Percentiles rank a stretch among this genome's conserved stretches.
Evolutionary conservation across 164 flowering plant genomes (phyloP).

Genomic region (Vitis rupestris): DNA sequence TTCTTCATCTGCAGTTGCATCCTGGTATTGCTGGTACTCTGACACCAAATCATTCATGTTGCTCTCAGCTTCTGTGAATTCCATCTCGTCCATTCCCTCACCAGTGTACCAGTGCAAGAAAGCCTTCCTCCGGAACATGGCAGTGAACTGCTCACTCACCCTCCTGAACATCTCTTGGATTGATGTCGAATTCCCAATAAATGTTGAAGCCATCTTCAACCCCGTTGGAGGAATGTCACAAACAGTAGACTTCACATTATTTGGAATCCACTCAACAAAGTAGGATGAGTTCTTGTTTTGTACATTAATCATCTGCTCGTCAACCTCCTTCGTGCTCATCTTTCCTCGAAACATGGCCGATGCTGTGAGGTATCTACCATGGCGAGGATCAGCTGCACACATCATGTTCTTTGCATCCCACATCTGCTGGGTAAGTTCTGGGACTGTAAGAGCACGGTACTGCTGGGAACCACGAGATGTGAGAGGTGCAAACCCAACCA

Average conservation of each 20-base stretch:
- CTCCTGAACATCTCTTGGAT: slow-evolving; percentile 38
- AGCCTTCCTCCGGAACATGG: slow-evolving; percentile 53
- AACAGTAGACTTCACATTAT: slow-evolving; percentile 52
- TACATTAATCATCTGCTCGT: too few relatives aligned
- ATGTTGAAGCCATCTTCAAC: slow-evolving; percentile 48
- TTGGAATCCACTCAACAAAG: slow-evolving; percentile 48
- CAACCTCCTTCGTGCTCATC: slow-evolving; percentile 27
- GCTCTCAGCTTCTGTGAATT: slow-evolving; percentile 2
- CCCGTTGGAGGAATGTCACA: slow-evolving; percentile 53
- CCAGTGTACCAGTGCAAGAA: slow-evolving; percentile 33
- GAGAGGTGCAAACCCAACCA: too few relatives aligned
- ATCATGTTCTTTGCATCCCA: slow-evolving; percentile 37
- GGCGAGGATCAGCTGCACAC: slow-evolving; percentile 41
- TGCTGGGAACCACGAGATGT: slow-evolving; percentile 44
- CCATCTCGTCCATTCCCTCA: too few relatives aligned
- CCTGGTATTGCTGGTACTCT: slow-evolving; percentile 45
- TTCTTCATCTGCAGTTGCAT: slow-evolving; percentile 40
- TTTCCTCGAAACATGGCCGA: slow-evolving; percentile 56
- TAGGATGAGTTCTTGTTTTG: slow-evolving; percentile 47
- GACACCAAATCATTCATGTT: slow-evolving; percentile 42
- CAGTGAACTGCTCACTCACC: slow-evolving; percentile 54
- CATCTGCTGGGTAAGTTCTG: slow-evolving; percentile 50
- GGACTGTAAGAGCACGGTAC: slow-evolving; percentile 43
- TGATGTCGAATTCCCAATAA: slow-evolving; percentile 31
- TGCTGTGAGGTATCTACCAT: slow-evolving; percentile 50